Evolutionary conservation across 192 early-diverging fungal genomes (phyloP).

Genomic region (Podochytrium sp.): DNA sequence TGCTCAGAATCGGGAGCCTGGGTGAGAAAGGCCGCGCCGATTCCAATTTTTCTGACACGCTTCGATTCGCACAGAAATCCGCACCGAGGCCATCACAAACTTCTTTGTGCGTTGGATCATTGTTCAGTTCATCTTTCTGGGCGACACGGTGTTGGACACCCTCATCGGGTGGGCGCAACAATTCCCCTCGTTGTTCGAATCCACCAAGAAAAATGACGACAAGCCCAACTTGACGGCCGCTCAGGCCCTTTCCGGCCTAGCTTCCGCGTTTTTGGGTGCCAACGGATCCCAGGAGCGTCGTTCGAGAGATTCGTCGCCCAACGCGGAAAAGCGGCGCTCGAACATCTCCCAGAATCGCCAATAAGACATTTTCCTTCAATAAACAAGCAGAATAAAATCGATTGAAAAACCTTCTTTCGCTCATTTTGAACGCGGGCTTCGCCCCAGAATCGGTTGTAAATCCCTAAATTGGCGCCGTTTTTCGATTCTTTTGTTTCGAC

Average conservation of each 20-base stretch:
- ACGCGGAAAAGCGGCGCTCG: too few relatives aligned
- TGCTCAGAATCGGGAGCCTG: slow-evolving; percentile 15
- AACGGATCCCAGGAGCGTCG: background rate
- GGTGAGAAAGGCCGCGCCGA: too few relatives aligned
- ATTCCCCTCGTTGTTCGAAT: slow-evolving; percentile 11
- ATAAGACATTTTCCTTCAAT: too few relatives aligned
- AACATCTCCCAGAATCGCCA: too few relatives aligned
- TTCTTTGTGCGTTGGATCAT: slow-evolving; percentile 29
- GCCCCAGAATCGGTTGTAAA: too few relatives aligned
- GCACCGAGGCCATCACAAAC: slow-evolving; percentile 23
- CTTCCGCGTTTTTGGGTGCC: slow-evolving; percentile 16
- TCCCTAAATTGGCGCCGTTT: too few relatives aligned
- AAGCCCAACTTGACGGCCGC: background rate
- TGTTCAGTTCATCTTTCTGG: slow-evolving; percentile 32
- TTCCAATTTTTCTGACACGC: too few relatives aligned
- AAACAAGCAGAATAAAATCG: too few relatives aligned
- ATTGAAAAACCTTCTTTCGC: too few relatives aligned
- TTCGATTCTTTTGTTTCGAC: too few relatives aligned
- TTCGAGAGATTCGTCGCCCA: slow-evolving; percentile 11
- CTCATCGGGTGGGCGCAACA: background rate
- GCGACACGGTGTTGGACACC: slow-evolving; percentile 30
- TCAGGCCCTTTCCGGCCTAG: slow-evolving; percentile 15
- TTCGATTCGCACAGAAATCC: slow-evolving; percentile 30
- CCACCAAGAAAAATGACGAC: background rate
- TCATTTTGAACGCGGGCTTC: too few relatives aligned